Conservation (phyloP, 495 filamentous ascomycete species). For the Corynascus novoguineensis region DNA sequence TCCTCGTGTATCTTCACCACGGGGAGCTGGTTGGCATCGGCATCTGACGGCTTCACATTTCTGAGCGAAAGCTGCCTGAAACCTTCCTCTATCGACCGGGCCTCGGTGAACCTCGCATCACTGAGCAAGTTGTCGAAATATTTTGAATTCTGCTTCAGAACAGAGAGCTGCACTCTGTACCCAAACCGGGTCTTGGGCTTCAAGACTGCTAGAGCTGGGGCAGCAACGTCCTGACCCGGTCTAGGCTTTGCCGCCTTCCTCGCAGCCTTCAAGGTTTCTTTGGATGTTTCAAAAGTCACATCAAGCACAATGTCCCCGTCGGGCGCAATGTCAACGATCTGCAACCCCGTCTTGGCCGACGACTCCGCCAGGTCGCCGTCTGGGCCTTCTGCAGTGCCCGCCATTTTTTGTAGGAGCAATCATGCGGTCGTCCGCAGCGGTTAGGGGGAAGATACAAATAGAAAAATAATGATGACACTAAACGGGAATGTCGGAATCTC, state of each 20-base stretch:
- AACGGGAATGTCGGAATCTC: neutral
- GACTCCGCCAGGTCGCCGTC: slow-evolving; percentile 13
- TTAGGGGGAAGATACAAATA: neutral
- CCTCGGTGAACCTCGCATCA: slow-evolving; percentile 48
- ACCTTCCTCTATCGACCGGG: slow-evolving; percentile 38
- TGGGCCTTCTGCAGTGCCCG: slow-evolving; percentile 14
- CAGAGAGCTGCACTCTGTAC: slow-evolving; percentile 36
- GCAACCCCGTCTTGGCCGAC: slow-evolving; percentile 12
- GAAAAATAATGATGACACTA: neutral
- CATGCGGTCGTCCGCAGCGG: neutral
- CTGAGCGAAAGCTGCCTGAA: slow-evolving; percentile 37
- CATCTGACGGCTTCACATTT: slow-evolving; percentile 41
- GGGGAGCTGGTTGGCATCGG: slow-evolving; percentile 47
- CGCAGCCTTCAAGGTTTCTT: slow-evolving; percentile 33
- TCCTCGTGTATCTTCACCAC: slow-evolving; percentile 52
- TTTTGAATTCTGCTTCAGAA: slow-evolving; percentile 45
- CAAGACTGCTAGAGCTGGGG: slow-evolving; percentile 23
- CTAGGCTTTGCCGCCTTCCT: slow-evolving; percentile 20
- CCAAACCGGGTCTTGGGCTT: slow-evolving; percentile 32
- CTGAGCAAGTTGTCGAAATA: slow-evolving; percentile 56
- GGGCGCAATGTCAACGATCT: slow-evolving; percentile 41
- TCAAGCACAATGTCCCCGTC: slow-evolving; percentile 54
- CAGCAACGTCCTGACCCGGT: slow-evolving; percentile 19
- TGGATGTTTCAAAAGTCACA: slow-evolving; percentile 49
- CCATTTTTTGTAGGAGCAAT: slow-evolving; percentile 18